Evolutionary conservation across 495 filamentous ascomycete genomes (phyloP).

Genomic region (Lasiosphaeria miniovina): DNA sequence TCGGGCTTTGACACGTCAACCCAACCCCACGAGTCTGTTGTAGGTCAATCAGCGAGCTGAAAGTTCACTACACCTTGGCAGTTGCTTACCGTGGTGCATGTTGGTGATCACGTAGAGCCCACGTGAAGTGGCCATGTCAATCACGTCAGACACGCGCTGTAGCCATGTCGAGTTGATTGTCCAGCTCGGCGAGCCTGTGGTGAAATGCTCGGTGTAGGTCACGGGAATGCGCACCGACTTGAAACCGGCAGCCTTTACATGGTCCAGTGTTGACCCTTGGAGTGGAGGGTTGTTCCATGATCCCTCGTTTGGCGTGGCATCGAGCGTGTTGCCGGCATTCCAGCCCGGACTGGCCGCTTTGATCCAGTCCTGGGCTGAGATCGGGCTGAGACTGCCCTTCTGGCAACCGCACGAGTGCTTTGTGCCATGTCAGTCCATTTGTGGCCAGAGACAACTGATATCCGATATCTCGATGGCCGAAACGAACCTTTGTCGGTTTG

Average conservation of each 20-base stretch:
- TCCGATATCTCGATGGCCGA: background rate
- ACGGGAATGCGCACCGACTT: constrained; percentile 60
- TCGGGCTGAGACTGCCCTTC: constrained; percentile 47
- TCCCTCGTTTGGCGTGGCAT: constrained; percentile 56
- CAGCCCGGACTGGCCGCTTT: constrained; percentile 67
- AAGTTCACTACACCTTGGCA: background rate
- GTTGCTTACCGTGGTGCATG: constrained; percentile 56
- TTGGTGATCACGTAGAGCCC: constrained; percentile 56
- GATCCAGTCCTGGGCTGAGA: constrained; percentile 64
- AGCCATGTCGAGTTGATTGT: constrained; percentile 54
- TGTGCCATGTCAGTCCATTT: background rate
- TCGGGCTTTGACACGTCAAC: constrained; percentile 48
- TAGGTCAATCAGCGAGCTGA: background rate
- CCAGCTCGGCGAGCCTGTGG: constrained; percentile 48
- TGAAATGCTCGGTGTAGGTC: constrained; percentile 59
- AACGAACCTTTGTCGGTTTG: background rate
- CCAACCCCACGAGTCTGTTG: constrained; percentile 54
- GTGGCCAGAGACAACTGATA: background rate
- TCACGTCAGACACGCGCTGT: constrained; percentile 57
- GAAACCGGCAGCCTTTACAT: constrained; percentile 53
- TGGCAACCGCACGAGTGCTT: constrained; percentile 1
- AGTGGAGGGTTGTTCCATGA: constrained; percentile 58
- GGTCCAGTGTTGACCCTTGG: constrained; percentile 46
- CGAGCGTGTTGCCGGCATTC: constrained; percentile 60
- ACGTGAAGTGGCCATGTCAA: constrained; percentile 53